phyloP scores from a whole-genome alignment of 768 basidiomycete genomes.

The Lactarius vividus region DNA sequence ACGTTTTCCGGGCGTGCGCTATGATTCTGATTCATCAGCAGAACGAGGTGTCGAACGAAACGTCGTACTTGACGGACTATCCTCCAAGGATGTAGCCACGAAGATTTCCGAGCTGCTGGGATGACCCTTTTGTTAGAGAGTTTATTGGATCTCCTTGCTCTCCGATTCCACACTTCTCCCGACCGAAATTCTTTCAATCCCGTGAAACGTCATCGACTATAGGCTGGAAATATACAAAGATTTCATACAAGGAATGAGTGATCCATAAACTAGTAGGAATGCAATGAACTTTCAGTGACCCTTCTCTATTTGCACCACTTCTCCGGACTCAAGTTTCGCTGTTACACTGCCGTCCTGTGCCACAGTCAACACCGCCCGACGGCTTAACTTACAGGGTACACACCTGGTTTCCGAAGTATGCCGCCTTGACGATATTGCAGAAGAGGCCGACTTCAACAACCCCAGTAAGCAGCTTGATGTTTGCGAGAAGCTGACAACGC shows the following conservation, averaged over 20 bases:
- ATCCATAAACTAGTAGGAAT: constrained; percentile 1
- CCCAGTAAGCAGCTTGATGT: constrained; percentile 93
- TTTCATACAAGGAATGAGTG: not conserved
- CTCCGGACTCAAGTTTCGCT: constrained; percentile 13
- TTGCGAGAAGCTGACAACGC: constrained; percentile 57
- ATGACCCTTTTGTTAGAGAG: constrained; percentile 14
- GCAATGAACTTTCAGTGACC: constrained; percentile 4
- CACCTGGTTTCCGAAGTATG: constrained; percentile 93
- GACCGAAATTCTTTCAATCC: not conserved
- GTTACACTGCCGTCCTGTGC: constrained; percentile 20
- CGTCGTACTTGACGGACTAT: constrained; percentile 75
- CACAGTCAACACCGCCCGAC: not conserved
- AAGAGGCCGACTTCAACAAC: constrained; percentile 99
- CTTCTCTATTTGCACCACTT: constrained; percentile 13
- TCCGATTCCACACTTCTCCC: not conserved
- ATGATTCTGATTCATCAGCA: constrained; percentile 33
- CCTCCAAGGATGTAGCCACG: constrained; percentile 65
- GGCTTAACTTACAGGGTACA: constrained; percentile 19
- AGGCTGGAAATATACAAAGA: constrained; percentile 3
- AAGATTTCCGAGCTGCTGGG: constrained; percentile 64
- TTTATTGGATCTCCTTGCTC: constrained; percentile 1
- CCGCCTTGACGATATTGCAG: constrained; percentile 86
- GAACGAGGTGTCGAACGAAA: constrained; percentile 81
- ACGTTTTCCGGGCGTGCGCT: not conserved
- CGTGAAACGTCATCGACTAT: not conserved